Evolutionary conservation across 1,139 yeast species (phyloP).

Genomic region (Yamadazyma diospyri): DNA sequence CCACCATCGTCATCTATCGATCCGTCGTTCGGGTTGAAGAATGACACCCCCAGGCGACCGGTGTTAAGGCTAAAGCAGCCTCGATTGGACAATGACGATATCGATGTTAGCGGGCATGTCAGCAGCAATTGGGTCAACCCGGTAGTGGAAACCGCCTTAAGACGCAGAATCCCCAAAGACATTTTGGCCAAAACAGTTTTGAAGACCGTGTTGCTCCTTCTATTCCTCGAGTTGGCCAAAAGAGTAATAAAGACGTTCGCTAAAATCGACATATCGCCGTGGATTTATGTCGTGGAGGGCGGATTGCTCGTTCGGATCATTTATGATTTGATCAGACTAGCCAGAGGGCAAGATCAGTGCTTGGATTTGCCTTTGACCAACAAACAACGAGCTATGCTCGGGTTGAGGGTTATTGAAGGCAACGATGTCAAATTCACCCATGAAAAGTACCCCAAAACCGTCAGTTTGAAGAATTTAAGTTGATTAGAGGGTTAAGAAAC

Average conservation of each 20-base stretch:
- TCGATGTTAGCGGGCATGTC: constrained; percentile 16
- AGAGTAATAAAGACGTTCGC: constrained; percentile 4
- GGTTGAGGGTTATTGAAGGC: constrained; percentile 19
- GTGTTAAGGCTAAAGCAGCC: constrained; percentile 11
- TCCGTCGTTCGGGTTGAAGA: constrained; percentile 27
- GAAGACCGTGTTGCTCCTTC: constrained; percentile 16
- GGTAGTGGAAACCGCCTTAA: constrained; percentile 32
- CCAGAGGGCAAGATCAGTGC: constrained; percentile 38
- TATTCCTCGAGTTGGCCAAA: constrained; percentile 6
- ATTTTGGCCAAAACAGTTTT: constrained; percentile 21
- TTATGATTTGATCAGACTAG: constrained; percentile 18
- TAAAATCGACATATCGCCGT: constrained; percentile 9
- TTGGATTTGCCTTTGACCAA: constrained; percentile 38
- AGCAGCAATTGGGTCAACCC: constrained; percentile 44
- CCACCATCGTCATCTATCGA: constrained; percentile 33
- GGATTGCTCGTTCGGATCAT: constrained; percentile 10
- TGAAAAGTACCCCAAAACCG: constrained; percentile 1
- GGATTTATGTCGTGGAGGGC: constrained; percentile 8
- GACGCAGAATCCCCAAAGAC: constrained; percentile 34
- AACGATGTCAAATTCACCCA: constrained; percentile 5
- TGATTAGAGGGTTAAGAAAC: too few relatives aligned
- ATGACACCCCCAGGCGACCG: constrained; percentile 16
- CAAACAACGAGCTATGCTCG: constrained; percentile 35
- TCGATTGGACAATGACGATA: constrained; percentile 5
- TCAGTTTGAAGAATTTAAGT: background rate